Base-by-base conservation (phyloP, 2,329 filamentous ascomycete species). In the Sphaceloma murrayae region DNA sequence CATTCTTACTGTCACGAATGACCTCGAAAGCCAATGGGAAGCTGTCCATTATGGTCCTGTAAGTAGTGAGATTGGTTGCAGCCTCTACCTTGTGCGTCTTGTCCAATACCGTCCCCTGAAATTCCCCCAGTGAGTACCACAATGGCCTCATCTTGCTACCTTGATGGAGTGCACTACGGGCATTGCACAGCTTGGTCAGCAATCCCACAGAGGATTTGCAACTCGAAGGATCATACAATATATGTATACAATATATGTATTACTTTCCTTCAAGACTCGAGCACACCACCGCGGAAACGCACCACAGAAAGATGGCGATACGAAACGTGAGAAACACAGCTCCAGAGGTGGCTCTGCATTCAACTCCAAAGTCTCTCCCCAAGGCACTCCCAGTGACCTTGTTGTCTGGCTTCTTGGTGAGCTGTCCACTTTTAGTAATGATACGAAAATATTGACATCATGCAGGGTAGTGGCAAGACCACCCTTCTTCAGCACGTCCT, bases 401-500 rank as follows among this genome's bases (percentile, higher is more conserved):
- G 1, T 63, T 79, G 0, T 78, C 75, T 1, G 75, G 75, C 0
- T 79, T 80, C 40, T 53, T 79, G 50, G 72, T 73, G 61, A 46
- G 57, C 42, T 6, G 17, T 31, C 6, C n/a, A n/a, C n/a, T n/a
- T n/a, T n/a, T n/a, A n/a, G n/a, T n/a, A n/a, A n/a, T n/a, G n/a
- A n/a, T n/a, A n/a, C n/a, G n/a, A n/a, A n/a, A n/a, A n/a, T n/a
- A n/a, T n/a, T n/a, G n/a, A n/a, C n/a, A n/a, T n/a, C n/a, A n/a
- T n/a, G 10, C 46, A 78, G 76, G 79, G 80, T 8, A 75, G 77
- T 34, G 81, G 81, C 1, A 85, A 85, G 57, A 84, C 80, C 0
- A 84, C 81, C 0, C 67, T 85, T 0, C 67, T 85, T 0, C 74
- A 82, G 48, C 75, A 83, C 48, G 80, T 85, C 40, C 70, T 85